Conservation (phyloP, 2,329 filamentous ascomycete genomes). For the Trichoderma atrobrunneum region DNA sequence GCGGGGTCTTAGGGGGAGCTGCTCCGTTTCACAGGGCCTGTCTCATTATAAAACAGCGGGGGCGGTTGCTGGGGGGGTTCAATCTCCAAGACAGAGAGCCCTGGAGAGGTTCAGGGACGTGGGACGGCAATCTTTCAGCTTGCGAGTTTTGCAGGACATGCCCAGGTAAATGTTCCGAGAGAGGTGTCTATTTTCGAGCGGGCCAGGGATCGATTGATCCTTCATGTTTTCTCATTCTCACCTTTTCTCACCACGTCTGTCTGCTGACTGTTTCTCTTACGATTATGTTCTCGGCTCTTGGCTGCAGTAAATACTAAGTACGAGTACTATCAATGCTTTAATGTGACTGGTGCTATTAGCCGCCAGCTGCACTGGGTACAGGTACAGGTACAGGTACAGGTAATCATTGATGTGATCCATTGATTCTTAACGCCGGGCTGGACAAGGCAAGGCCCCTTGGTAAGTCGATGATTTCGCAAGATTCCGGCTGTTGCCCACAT, state of each 20-base stretch:
- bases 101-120: background rate
- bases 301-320: background rate
- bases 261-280: background rate
- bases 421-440: background rate
- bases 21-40: background rate
- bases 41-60: conserved; percentile 14
- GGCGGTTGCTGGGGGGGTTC: background rate
- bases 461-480: background rate
- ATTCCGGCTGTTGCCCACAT: background rate
- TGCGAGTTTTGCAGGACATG: no score
- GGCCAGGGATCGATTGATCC: background rate
- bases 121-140: background rate
- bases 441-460: background rate
- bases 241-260: background rate
- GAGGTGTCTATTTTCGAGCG: conserved; percentile 14
- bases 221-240: background rate
- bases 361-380: background rate
- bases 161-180: background rate
- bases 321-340: background rate
- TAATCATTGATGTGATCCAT: no score
- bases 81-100: no score
- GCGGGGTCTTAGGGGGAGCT: conserved; percentile 9
- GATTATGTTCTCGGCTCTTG: background rate
- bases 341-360: background rate
- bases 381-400: no score